Base-by-base conservation (phyloP, 768 basidiomycete genomes). In the Nidularia pulvinata region DNA sequence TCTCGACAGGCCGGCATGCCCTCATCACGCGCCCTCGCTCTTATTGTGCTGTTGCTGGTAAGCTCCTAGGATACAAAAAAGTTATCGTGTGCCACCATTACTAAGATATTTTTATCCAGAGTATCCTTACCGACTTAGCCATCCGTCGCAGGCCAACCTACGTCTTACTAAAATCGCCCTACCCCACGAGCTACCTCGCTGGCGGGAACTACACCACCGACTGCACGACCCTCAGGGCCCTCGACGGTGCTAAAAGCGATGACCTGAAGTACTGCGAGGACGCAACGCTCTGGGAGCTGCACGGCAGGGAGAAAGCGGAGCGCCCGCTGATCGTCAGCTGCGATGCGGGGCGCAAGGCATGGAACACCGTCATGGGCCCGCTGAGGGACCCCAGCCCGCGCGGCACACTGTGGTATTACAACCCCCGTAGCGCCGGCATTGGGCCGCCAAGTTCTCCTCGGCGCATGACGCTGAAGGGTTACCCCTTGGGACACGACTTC, bases 281-380 rank as follows among this genome's bases (percentile, higher is more conserved):
- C 59, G 81, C 73, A 33, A 67, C 72, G 2, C 82, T 85, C 54
- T 90, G 88, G 88, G 84, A 88, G 54, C 63, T 78, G n/a, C 68
- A 69, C 48, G 76, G 79, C 5, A 79, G 74, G 22, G 62, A 64
- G 5, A 62, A 78, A 32, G 57, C 67, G n/a, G 64, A 78, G 51
- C 79, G 81, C 50, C 69, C 73, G 30, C 65, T 88, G 6, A 75
- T 67, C 54, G 61, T 77, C 36, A 77, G 69, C 58, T 88, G 85
- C 57, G 85, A 88, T 61, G 72, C 80, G 1, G 71, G 66, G 49
- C 76, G 85, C 11, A 76, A 76, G 56, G 65, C 74, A 30, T 91
- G 89, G 89, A 91, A 91, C 62, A 89, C 88, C 6, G 89, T 83
- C 46, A 84, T 88, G 83, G 89, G 89, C 0, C 89, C 89, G 5